Evolutionary conservation across 2,329 filamentous ascomycete genomes (phyloP), one percentile per base, ranked within the genome.

Genomic region (Alternaria hordeiaustralica): DNA sequence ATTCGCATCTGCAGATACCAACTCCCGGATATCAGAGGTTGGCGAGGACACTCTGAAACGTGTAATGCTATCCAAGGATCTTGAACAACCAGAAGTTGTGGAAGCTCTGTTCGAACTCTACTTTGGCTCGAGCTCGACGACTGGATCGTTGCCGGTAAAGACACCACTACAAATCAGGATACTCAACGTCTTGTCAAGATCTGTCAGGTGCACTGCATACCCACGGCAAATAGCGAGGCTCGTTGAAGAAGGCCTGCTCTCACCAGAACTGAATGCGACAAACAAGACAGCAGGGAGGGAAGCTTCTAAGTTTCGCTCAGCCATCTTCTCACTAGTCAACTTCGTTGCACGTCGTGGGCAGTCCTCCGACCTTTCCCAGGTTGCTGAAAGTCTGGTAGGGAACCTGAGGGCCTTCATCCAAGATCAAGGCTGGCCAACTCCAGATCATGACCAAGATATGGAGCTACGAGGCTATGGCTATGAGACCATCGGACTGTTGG

Each of bases 1-100:
- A 1, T 94, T 92, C 76, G 94, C 94, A 6, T 90, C 93, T 25
- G 90, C 93, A 0, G 94, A 94, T 79, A 83, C 89, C 2, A 96
- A 97, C 68, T 93, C 90, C 36, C 88, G 91, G 9, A 89, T 97
- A 41, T 89, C 92, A 11, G 89, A 91, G n/a, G 83, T 93, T n/a
- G 95, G 92, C 0, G 93, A 97, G 60, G 94, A 97, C 71, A 88
- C 96, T 53, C 81, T 98, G 68, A 99, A 97, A 80, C 87, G 94
- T 68, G 91, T 88, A 28, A 86, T 84, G 26, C 83, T 87, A 10
- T 83, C 88, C 2, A 87, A 92, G 9, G 89, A 92, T 9, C 82
- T 97, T 25, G 95, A 98, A 76, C 87, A 93, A 65, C 72, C 83
- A 10, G 70, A 78, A 1, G 79, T 94, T 2, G 84, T 97, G 4